Percentiles rank a stretch among this genome's conserved stretches.
phyloP scores from a whole-genome alignment of 495 filamentous ascomycete genomes.

The Penicillium parvum region DNA sequence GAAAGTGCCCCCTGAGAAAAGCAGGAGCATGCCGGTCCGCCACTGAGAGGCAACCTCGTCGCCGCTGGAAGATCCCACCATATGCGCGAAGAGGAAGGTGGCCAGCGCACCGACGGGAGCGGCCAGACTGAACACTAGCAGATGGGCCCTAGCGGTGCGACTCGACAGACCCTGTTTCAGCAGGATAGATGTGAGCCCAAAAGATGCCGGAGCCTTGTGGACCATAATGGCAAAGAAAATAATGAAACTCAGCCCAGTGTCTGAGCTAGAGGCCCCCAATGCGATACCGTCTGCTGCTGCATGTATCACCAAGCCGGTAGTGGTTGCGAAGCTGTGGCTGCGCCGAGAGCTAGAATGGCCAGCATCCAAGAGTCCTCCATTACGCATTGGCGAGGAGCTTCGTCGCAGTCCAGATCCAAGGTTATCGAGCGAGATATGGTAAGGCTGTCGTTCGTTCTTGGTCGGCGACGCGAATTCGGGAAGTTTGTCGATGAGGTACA shows the following conservation, averaged over 20 bases:
- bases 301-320: slow-evolving; percentile 91
- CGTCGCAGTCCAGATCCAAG: slow-evolving; percentile 54
- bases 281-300: slow-evolving; percentile 96
- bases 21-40: slow-evolving; percentile 86
- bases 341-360: slow-evolving; percentile 27
- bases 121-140: slow-evolving; percentile 86
- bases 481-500: slow-evolving; percentile 93
- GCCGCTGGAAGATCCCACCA: slow-evolving; percentile 53
- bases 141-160: slow-evolving; percentile 75
- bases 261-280: slow-evolving; percentile 77
- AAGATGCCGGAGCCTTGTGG: slow-evolving; percentile 94
- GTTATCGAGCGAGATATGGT: slow-evolving; percentile 80
- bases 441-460: slow-evolving; percentile 49
- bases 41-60: slow-evolving; percentile 58
- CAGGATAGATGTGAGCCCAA: slow-evolving; percentile 84
- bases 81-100: slow-evolving; percentile 74
- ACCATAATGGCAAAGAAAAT: slow-evolving; percentile 96
- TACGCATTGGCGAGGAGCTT: slow-evolving; percentile 46
- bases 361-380: slow-evolving; percentile 36
- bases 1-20: slow-evolving; percentile 95
- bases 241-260: slow-evolving; percentile 73
- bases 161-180: slow-evolving; percentile 86
- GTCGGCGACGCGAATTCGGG: slow-evolving; percentile 62
- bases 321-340: slow-evolving; percentile 62
- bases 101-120: slow-evolving; percentile 80